A percentile compares a stretch with the other conserved stretches of the same genome.
These are phyloP conservation scores for Aspergillus leporis DNA, from an alignment of 495 filamentous ascomycete species.

Conservation along the genomic window DNA sequence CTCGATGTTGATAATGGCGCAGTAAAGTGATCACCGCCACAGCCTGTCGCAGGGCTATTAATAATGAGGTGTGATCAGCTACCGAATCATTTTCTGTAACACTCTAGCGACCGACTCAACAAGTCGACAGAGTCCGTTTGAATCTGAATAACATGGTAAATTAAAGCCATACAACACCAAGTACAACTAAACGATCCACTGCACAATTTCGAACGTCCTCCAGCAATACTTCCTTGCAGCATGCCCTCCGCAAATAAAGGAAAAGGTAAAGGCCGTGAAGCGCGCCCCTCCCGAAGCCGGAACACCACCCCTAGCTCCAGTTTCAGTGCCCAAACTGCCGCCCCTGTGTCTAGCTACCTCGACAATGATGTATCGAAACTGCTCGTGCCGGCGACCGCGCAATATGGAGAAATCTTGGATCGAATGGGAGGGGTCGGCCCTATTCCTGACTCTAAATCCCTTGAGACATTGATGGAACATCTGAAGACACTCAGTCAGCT, in stretches of 20 bases:
- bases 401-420: slow-evolving; percentile 75
- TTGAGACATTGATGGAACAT: slow-evolving; percentile 67
- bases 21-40: not conserved
- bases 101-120: not conserved
- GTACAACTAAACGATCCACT: not conserved
- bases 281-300: slow-evolving; percentile 74
- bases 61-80: not conserved
- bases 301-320: slow-evolving; percentile 79
- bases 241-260: slow-evolving; percentile 63
- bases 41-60: not conserved
- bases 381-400: slow-evolving; percentile 53
- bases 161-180: not conserved
- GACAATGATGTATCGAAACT: slow-evolving; percentile 68
- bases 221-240: slow-evolving; percentile 1
- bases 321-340: slow-evolving; percentile 48
- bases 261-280: slow-evolving; percentile 73
- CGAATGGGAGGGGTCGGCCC: slow-evolving; percentile 58
- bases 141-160: not conserved
- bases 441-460: slow-evolving; percentile 73
- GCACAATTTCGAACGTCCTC: not conserved
- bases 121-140: not conserved
- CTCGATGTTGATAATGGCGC: not conserved
- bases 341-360: slow-evolving; percentile 52
- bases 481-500: slow-evolving; percentile 64
- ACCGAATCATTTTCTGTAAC: not conserved